phyloP scores from a whole-genome alignment of 805 yeast genomes.

The Tetrapisispora taiwanensis region DNA sequence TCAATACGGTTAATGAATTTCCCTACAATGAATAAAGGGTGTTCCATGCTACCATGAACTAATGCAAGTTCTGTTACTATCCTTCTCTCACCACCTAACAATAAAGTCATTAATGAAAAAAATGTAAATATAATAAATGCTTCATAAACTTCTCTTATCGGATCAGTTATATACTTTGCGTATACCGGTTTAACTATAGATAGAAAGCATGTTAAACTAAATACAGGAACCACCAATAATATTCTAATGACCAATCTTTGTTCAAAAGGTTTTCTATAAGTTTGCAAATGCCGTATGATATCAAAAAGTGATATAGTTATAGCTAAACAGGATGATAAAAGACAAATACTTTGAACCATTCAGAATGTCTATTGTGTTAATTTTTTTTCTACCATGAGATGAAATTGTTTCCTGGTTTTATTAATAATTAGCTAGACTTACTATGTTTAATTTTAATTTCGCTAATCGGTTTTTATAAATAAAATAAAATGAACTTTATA shows the following conservation, averaged over 20 bases:
- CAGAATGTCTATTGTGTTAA: conserved; percentile 9
- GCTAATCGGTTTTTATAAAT: no score
- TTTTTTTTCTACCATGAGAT: no score
- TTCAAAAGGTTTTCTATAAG: conserved; percentile 81
- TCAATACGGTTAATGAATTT: conserved; percentile 50
- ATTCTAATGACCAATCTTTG: conserved; percentile 81
- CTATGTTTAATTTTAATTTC: no score
- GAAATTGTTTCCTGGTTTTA: no score
- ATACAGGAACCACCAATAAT: conserved; percentile 70
- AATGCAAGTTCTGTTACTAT: conserved; percentile 57
- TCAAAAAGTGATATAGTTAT: conserved; percentile 35
- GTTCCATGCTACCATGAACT: conserved; percentile 61
- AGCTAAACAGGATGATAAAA: conserved; percentile 23
- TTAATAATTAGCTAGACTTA: no score
- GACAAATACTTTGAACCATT: conserved; percentile 20
- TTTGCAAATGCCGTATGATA: conserved; percentile 45
- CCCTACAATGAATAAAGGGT: conserved; percentile 45
- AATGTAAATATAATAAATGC: conserved; percentile 94
- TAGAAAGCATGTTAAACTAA: conserved; percentile 59
- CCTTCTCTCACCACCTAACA: conserved; percentile 86
- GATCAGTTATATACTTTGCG: conserved; percentile 47
- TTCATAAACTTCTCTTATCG: conserved; percentile 82
- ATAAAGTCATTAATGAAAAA: conserved; percentile 67
- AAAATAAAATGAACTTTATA: no score
- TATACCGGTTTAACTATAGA: conserved; percentile 38